phyloP scores from a whole-genome alignment of 2,329 filamentous ascomycete genomes.

The Byssoonygena ceratinophila region DNA sequence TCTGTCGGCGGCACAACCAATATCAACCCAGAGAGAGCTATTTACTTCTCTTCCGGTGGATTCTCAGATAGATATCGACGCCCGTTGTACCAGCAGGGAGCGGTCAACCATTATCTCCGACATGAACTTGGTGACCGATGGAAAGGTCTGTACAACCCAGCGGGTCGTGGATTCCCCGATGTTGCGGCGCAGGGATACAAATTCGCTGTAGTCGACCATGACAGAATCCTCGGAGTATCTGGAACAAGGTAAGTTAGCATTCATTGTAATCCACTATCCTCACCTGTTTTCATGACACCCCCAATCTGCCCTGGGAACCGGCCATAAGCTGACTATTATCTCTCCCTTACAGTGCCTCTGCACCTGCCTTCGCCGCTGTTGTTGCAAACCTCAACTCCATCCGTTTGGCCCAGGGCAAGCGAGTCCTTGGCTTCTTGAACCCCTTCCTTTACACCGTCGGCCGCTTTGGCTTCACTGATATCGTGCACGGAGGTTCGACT shows the following conservation, averaged over 20 bases:
- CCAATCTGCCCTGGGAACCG: neutral
- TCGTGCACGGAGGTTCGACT: constrained; percentile 34
- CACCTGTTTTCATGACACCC: neutral
- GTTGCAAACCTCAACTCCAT: constrained; percentile 56
- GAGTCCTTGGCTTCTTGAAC: constrained; percentile 50
- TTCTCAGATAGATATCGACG: constrained; percentile 43
- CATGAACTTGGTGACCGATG: constrained; percentile 32
- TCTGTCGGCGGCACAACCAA: constrained; percentile 49
- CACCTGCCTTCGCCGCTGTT: constrained; percentile 53
- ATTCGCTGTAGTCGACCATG: constrained; percentile 35
- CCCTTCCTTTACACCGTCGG: constrained; percentile 49
- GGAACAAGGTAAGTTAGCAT: constrained; percentile 33
- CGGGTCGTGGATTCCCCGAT: constrained; percentile 53
- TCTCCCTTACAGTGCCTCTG: constrained; percentile 39
- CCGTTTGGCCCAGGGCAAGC: constrained; percentile 44
- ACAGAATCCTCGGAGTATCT: constrained; percentile 29
- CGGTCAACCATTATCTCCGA: constrained; percentile 38
- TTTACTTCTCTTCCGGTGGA: constrained; percentile 42
- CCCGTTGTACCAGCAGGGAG: constrained; percentile 39
- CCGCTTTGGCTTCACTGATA: constrained; percentile 40
- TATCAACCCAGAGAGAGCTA: constrained; percentile 38
- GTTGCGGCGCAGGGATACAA: constrained; percentile 47
- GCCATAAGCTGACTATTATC: neutral
- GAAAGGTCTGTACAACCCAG: constrained; percentile 39
- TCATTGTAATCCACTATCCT: neutral